Percentiles rank a stretch among this genome's conserved stretches.
Evolutionary conservation across 257 asterid genomes (phyloP).

Genomic region (Solanum stenotomum): DNA sequence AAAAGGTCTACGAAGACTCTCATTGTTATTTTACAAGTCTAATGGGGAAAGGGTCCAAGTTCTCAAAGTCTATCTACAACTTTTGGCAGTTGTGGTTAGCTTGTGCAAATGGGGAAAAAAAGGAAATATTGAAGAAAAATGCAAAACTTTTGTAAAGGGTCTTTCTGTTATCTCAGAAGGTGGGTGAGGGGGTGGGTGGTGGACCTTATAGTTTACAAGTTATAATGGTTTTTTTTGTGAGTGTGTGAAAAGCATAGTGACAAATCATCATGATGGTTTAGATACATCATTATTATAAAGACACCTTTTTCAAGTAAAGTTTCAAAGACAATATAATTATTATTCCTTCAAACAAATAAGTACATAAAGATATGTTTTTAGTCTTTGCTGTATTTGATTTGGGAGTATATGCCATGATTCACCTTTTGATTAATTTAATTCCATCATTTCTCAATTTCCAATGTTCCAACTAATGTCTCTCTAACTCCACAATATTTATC

Average conservation of each 20-base stretch:
- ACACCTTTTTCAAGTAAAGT: constrained; percentile 1
- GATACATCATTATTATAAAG: constrained; percentile 11
- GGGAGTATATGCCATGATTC: not conserved
- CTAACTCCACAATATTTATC: not conserved
- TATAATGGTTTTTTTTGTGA: constrained; percentile 11
- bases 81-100: not conserved
- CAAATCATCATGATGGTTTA: constrained; percentile 14
- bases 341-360: not conserved
- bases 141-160: constrained; percentile 16
- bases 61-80: not conserved
- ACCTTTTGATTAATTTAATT: not conserved
- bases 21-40: not conserved
- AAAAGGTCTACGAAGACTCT: not conserved
- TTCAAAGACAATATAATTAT: not conserved
- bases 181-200: not conserved
- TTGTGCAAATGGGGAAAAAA: constrained; percentile 11
- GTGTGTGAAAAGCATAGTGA: constrained; percentile 23
- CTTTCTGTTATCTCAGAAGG: constrained; percentile 15
- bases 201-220: constrained; percentile 3
- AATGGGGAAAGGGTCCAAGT: not conserved
- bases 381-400: not conserved
- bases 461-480: constrained; percentile 16
- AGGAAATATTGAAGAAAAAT: constrained; percentile 7
- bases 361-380: not conserved
- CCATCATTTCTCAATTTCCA: constrained; percentile 8